phyloP scores from a whole-genome alignment of 2,329 filamentous ascomycete species.

The Elsinoe fawcettii region DNA sequence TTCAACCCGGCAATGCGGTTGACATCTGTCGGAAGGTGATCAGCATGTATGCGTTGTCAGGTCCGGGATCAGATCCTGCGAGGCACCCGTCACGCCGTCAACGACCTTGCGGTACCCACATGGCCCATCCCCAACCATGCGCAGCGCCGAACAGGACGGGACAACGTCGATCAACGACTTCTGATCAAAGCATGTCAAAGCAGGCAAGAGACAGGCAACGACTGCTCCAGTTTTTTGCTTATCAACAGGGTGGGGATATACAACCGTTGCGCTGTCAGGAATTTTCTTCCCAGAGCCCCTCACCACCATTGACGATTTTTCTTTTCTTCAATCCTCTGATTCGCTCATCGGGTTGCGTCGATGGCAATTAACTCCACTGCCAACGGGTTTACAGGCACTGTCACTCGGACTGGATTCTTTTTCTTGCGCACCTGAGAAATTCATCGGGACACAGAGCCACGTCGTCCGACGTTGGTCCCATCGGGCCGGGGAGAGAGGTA shows the following conservation, averaged over 20 bases:
- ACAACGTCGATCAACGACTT: constrained; percentile 2
- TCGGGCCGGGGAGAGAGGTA: neutral
- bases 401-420: neutral
- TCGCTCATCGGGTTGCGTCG: neutral
- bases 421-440: neutral
- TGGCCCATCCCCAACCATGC: constrained; percentile 11
- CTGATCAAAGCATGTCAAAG: neutral
- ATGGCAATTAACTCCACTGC: neutral
- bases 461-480: neutral
- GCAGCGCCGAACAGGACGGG: constrained; percentile 8
- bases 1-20: neutral
- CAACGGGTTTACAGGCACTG: neutral
- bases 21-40: neutral
- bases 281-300: constrained; percentile 2
- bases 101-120: constrained; percentile 3
- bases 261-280: constrained; percentile 9
- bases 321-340: neutral
- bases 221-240: neutral
- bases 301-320: constrained; percentile 8
- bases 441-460: neutral
- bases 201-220: neutral
- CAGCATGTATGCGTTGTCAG: neutral
- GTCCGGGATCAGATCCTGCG: neutral
- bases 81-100: neutral
- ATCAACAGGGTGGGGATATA: constrained; percentile 4